A percentile compares a stretch with the other conserved stretches of the same genome.
phyloP scores from a whole-genome alignment of 73 alveolate species.

The Paramecium caudatum region DNA sequence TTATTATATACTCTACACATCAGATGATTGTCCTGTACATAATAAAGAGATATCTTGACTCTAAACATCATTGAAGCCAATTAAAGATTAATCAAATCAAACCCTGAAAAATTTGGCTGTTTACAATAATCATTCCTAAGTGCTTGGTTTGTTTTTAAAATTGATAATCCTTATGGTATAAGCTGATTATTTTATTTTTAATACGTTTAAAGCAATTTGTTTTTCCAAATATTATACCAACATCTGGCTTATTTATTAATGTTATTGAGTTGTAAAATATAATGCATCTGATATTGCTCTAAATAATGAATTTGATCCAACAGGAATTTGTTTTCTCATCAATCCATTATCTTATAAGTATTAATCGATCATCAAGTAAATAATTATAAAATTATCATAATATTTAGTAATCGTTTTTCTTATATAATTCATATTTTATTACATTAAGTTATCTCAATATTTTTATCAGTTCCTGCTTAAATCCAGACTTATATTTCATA shows the following conservation, averaged over 20 bases:
- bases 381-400: not conserved
- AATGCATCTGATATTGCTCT: constrained; percentile 68
- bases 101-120: constrained; percentile 35
- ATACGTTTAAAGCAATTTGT: not conserved
- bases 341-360: constrained; percentile 57
- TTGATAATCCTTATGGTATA: constrained; percentile 38
- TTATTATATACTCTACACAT: constrained; percentile 39
- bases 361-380: constrained; percentile 24
- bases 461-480: not conserved
- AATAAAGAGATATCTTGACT: constrained; percentile 17
- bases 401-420: not conserved
- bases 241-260: constrained; percentile 9
- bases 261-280: constrained; percentile 28
- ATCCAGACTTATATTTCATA: constrained; percentile 38
- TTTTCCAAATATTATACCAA: constrained; percentile 56
- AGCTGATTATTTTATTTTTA: not conserved
- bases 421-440: not conserved
- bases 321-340: constrained; percentile 27
- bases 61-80: constrained; percentile 65
- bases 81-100: constrained; percentile 46
- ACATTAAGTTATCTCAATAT: not conserved
- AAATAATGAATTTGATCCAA: constrained; percentile 35
- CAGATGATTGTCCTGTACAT: not conserved
- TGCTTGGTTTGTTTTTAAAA: constrained; percentile 60
- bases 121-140: constrained; percentile 45